A percentile compares a stretch with the other conserved stretches of the same genome.
These are phyloP conservation scores for Apiotrichum porosum DNA, from an alignment of 1,284 basidiomycete species.

Conservation along the genomic window DNA sequence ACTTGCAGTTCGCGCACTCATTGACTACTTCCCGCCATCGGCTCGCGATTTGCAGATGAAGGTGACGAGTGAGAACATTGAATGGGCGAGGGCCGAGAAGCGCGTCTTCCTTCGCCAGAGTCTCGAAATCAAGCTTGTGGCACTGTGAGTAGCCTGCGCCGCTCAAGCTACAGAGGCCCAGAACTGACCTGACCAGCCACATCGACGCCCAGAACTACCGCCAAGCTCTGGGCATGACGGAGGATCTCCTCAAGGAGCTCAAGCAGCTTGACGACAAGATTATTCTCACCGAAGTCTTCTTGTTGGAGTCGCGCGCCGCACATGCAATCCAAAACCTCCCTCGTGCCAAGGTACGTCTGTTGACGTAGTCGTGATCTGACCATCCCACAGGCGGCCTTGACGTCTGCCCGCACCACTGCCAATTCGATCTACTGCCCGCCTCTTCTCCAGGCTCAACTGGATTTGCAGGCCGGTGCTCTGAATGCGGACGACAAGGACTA, in stretches of 20 bases:
- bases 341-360: slow-evolving; percentile 72
- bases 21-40: slow-evolving; percentile 79
- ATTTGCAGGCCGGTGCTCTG: slow-evolving; percentile 85
- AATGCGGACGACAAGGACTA: slow-evolving; percentile 98
- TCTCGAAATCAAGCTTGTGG: slow-evolving; percentile 82
- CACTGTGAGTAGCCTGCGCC: slow-evolving; percentile 58
- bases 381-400: slow-evolving; percentile 67
- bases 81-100: slow-evolving; percentile 88
- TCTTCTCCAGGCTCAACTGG: slow-evolving; percentile 81
- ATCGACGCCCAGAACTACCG: slow-evolving; percentile 74
- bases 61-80: slow-evolving; percentile 83
- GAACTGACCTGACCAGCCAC: slow-evolving; percentile 52
- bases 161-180: no score
- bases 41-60: slow-evolving; percentile 76
- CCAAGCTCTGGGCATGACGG: slow-evolving; percentile 75
- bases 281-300: slow-evolving; percentile 92
- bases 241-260: slow-evolving; percentile 79
- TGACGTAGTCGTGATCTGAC: no score
- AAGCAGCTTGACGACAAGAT: slow-evolving; percentile 96
- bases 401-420: slow-evolving; percentile 87
- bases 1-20: slow-evolving; percentile 73
- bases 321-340: slow-evolving; percentile 86
- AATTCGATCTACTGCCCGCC: slow-evolving; percentile 98
- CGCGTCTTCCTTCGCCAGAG: slow-evolving; percentile 93
- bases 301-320: slow-evolving; percentile 87